Percentiles rank a stretch among this genome's conserved stretches.
Conservation (phyloP, 352 stramenopile species). For the Globisporangium sylvaticum region DNA sequence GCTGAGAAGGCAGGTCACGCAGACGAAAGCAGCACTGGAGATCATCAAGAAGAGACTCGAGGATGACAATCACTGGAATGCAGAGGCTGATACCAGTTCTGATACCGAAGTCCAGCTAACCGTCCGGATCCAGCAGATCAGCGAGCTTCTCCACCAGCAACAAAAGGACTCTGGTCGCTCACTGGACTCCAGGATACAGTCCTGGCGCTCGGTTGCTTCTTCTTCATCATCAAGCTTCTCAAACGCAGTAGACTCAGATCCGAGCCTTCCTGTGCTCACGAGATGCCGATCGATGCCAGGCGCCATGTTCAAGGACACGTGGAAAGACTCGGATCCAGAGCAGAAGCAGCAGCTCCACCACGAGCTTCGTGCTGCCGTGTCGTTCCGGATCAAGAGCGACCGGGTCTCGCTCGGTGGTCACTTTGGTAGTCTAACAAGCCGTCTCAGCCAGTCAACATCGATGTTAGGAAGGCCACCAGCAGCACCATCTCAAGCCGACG, state of each 20-base stretch:
- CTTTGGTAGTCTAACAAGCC: background rate
- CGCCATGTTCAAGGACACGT: constrained; percentile 25
- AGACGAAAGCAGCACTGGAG: constrained; percentile 31
- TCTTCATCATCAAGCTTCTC: background rate
- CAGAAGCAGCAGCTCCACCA: constrained; percentile 24
- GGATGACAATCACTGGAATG: too few species aligned
- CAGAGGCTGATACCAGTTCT: background rate
- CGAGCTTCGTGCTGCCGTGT: constrained; percentile 27
- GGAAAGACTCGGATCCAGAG: constrained; percentile 22
- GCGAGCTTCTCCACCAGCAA: constrained; percentile 7
- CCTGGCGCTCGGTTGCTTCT: constrained; percentile 5
- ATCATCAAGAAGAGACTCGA: constrained; percentile 19
- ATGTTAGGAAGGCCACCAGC: background rate
- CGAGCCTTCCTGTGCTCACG: constrained; percentile 19
- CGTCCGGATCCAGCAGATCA: constrained; percentile 20
- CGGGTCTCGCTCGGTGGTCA: constrained; percentile 19
- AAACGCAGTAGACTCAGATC: background rate
- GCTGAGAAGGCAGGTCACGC: constrained; percentile 22
- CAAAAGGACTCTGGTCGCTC: background rate
- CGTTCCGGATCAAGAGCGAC: constrained; percentile 31
- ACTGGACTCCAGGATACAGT: background rate
- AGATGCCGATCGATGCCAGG: constrained; percentile 32
- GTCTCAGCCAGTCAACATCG: background rate
- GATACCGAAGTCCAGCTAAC: constrained; percentile 16
- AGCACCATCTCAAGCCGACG: constrained; percentile 26